Evolutionary conservation across 495 filamentous ascomycete species (phyloP).

Genomic region (Pyrenopolyporus hunteri): DNA sequence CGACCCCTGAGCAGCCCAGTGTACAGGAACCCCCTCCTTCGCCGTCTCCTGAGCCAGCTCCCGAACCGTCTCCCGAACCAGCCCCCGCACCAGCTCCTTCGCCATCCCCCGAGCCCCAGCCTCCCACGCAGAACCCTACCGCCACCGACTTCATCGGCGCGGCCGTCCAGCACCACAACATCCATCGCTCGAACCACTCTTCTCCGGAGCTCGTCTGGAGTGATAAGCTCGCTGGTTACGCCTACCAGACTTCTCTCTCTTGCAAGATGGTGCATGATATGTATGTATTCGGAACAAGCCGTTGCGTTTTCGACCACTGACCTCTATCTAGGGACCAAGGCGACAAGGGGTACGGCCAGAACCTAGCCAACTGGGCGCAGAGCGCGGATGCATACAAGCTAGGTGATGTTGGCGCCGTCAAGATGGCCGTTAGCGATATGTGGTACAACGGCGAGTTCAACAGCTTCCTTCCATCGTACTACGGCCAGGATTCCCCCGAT

Average conservation of each 20-base stretch:
- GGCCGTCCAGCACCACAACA: conserved; percentile 78
- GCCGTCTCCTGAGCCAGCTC: neutral
- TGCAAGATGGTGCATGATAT: conserved; percentile 80
- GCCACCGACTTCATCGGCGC: conserved; percentile 49
- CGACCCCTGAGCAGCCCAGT: conserved; percentile 2
- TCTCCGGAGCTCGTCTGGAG: conserved; percentile 68
- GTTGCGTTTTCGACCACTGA: conserved; percentile 27
- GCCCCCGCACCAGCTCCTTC: conserved; percentile 18
- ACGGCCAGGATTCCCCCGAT: conserved; percentile 52
- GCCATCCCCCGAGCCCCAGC: neutral
- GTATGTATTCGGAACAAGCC: conserved; percentile 59
- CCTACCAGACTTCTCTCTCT: conserved; percentile 50
- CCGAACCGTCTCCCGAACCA: neutral
- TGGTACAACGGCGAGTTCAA: conserved; percentile 85
- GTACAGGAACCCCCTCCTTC: neutral
- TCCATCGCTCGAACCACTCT: conserved; percentile 84
- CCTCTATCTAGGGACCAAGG: conserved; percentile 49
- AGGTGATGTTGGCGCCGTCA: conserved; percentile 55
- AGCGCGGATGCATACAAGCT: conserved; percentile 36
- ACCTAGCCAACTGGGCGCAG: conserved; percentile 65
- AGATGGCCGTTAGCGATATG: conserved; percentile 69
- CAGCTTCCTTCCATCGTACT: conserved; percentile 46
- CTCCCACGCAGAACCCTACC: conserved; percentile 2
- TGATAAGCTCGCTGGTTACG: conserved; percentile 64
- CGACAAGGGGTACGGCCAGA: conserved; percentile 80